A percentile compares a stretch with the other conserved stretches of the same genome.
Evolutionary conservation across 768 basidiomycete species (phyloP).

Genomic region (Coprinopsis cinerea): DNA sequence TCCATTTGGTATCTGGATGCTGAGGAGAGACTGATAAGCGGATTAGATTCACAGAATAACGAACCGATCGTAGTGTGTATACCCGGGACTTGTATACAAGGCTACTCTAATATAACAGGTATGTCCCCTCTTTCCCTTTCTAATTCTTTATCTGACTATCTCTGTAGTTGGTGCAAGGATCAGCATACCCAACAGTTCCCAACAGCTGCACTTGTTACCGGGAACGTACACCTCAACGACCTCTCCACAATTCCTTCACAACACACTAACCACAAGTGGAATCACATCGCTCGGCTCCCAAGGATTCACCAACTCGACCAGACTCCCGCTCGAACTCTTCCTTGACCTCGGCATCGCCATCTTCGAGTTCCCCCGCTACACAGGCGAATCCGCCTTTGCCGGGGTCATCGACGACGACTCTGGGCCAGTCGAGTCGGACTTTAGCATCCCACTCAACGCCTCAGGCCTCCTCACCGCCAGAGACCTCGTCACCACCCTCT

Average conservation of each 20-base stretch:
- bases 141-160: conserved; percentile 6
- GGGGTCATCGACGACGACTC: conserved; percentile 51
- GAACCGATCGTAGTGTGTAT: background rate
- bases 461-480: conserved; percentile 64
- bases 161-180: conserved; percentile 63
- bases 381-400: conserved; percentile 58
- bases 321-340: conserved; percentile 61
- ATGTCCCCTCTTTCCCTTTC: conserved; percentile 12
- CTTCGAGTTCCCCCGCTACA: conserved; percentile 59
- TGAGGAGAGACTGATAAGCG: background rate
- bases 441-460: conserved; percentile 44
- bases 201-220: conserved; percentile 60
- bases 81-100: conserved; percentile 46
- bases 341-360: conserved; percentile 62
- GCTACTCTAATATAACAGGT: conserved; percentile 70
- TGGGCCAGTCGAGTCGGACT: conserved; percentile 34
- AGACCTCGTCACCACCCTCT: conserved; percentile 36
- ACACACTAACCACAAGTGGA: conserved; percentile 59
- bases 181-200: conserved; percentile 46
- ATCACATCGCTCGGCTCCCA: conserved; percentile 50
- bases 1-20: background rate
- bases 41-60: background rate
- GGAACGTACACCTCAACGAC: conserved; percentile 71
- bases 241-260: conserved; percentile 66
- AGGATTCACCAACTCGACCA: conserved; percentile 58